Evolutionary conservation across 73 alveolate species (phyloP).

Genomic region (Halteria grandinella): DNA sequence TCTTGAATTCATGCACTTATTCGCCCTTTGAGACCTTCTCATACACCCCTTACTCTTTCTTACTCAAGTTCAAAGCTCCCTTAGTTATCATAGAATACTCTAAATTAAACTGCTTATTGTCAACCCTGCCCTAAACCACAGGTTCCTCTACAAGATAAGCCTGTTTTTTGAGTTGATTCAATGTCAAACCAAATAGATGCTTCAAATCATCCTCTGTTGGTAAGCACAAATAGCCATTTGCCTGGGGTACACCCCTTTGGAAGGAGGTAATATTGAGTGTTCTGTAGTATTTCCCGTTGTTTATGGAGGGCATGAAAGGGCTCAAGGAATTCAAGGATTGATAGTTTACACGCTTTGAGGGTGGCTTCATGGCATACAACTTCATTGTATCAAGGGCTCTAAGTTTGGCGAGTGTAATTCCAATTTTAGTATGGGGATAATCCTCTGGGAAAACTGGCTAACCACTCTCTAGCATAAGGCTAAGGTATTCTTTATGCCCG

Average conservation of each 20-base stretch:
- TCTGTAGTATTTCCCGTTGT: not conserved
- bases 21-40: not conserved
- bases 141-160: not conserved
- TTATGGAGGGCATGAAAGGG: slow-evolving; percentile 9
- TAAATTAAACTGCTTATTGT: slow-evolving; percentile 10
- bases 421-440: slow-evolving; percentile 1
- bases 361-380: too few species aligned
- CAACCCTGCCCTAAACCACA: not conserved
- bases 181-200: too few species aligned
- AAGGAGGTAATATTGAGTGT: not conserved
- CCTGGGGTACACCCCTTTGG: slow-evolving; percentile 28
- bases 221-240: slow-evolving; percentile 8
- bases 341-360: too few species aligned
- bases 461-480: slow-evolving; percentile 23
- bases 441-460: slow-evolving; percentile 32
- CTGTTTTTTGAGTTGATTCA: not conserved
- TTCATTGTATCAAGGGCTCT: too few species aligned
- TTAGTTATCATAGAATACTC: slow-evolving; percentile 5
- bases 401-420: too few species aligned
- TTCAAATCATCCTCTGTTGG: slow-evolving; percentile 25
- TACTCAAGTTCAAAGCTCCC: not conserved
- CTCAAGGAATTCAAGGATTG: too few species aligned
- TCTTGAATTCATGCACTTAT: not conserved
- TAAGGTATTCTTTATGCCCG: slow-evolving; percentile 41
- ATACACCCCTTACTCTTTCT: not conserved